Percentiles rank a stretch among this genome's conserved stretches.
Conservation (phyloP, 192 early-diverging fungal species). For the Backusella circina region DNA sequence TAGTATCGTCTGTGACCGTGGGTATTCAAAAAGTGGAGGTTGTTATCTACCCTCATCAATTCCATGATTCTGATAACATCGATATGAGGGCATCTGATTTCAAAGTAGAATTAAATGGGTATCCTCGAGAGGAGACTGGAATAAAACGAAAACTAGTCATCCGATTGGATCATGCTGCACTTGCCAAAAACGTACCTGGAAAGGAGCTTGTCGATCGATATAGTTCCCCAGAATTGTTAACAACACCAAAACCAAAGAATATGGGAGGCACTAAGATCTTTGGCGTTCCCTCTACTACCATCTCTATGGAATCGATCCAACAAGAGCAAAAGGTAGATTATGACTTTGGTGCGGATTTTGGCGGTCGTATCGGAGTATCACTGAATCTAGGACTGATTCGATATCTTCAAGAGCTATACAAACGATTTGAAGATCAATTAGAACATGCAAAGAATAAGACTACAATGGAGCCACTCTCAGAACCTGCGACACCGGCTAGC, state of each 20-base stretch:
- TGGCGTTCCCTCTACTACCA: conserved; percentile 33
- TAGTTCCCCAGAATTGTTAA: background rate
- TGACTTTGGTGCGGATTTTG: conserved; percentile 36
- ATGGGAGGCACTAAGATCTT: conserved; percentile 32
- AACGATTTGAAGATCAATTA: conserved; percentile 36
- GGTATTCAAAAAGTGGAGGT: conserved; percentile 20
- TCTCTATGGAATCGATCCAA: conserved; percentile 38
- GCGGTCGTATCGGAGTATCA: conserved; percentile 41
- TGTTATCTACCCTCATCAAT: conserved; percentile 41
- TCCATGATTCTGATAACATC: conserved; percentile 42
- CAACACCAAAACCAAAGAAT: conserved; percentile 1
- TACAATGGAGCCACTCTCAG: background rate
- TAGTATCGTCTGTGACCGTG: background rate
- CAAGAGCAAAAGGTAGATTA: conserved; percentile 20
- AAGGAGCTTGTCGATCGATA: conserved; percentile 1
- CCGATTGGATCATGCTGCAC: conserved; percentile 22
- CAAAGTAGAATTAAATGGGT: conserved; percentile 9
- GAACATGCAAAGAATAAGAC: conserved; percentile 12
- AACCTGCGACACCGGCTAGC: background rate
- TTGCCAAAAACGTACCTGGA: conserved; percentile 34
- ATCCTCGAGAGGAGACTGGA: background rate
- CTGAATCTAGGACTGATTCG: conserved; percentile 42
- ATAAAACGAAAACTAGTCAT: conserved; percentile 22
- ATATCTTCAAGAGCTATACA: conserved; percentile 41
- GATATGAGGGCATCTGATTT: conserved; percentile 25